A percentile compares a stretch with the other conserved stretches of the same genome.
Evolutionary conservation across 768 basidiomycete genomes (phyloP).

Genomic region (Rubroboletus satanas): DNA sequence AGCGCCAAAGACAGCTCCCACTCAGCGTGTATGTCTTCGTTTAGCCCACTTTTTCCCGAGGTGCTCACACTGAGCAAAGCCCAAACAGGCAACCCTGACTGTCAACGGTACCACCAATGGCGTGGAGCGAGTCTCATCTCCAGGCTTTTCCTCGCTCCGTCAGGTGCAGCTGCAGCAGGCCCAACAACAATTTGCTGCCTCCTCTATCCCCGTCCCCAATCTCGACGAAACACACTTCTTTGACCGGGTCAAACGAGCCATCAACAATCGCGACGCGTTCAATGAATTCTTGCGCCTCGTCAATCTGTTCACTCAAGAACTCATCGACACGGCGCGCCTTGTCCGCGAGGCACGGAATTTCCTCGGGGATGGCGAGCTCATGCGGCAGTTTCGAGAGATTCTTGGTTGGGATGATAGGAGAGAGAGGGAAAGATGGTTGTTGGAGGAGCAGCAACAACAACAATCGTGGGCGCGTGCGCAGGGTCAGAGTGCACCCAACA

Average conservation of each 20-base stretch:
- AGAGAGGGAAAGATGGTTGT: conserved; percentile 51
- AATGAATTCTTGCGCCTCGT: conserved; percentile 95
- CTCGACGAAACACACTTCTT: conserved; percentile 81
- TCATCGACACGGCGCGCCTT: conserved; percentile 82
- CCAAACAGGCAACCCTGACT: conserved; percentile 19
- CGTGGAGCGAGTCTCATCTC: conserved; percentile 23
- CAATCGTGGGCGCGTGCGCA: conserved; percentile 51
- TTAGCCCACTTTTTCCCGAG: neutral
- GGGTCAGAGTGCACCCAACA: conserved; percentile 35
- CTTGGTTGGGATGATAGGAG: conserved; percentile 82
- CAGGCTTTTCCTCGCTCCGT: conserved; percentile 19
- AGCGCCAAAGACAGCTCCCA: conserved; percentile 18
- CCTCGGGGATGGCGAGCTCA: conserved; percentile 71
- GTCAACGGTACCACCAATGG: conserved; percentile 19
- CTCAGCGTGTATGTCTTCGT: conserved; percentile 25
- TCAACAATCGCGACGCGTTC: conserved; percentile 73
- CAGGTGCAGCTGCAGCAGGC: conserved; percentile 24
- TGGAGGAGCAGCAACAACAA: conserved; percentile 43
- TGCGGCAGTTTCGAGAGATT: conserved; percentile 79
- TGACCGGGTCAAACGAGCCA: conserved; percentile 75
- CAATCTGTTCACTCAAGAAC: conserved; percentile 91
- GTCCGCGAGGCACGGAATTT: conserved; percentile 79
- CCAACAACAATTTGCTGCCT: conserved; percentile 19
- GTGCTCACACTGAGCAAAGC: conserved; percentile 12
- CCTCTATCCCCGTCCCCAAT: conserved; percentile 17